These are phyloP conservation scores for Rosa multiflora DNA, from an alignment of 306 rosid genomes.

Conservation along the genomic window DNA sequence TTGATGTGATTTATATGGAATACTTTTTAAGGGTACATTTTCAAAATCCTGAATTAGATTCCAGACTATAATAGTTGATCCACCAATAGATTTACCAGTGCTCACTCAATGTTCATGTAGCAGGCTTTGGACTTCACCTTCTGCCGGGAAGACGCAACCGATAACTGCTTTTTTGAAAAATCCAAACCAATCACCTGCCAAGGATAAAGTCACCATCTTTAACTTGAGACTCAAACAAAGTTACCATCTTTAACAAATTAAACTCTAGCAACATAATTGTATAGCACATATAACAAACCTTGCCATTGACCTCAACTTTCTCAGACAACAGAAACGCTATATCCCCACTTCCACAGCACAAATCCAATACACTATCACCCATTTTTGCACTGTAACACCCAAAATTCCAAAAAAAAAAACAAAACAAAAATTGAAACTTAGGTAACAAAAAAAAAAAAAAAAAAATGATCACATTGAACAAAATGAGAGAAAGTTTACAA, in stretches of 20 bases:
- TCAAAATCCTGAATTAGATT: background rate
- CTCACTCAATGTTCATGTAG: slow-evolving; percentile 75
- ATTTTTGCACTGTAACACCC: slow-evolving; percentile 49
- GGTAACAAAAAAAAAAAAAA: background rate
- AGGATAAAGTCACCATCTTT: slow-evolving; percentile 11
- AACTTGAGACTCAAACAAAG: background rate
- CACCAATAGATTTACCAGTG: slow-evolving; percentile 47
- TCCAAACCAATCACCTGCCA: slow-evolving; percentile 71
- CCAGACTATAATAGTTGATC: background rate
- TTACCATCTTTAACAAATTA: background rate
- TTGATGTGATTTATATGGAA: slow-evolving; percentile 9
- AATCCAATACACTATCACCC: slow-evolving; percentile 74
- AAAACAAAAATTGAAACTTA: background rate
- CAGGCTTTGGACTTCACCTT: slow-evolving; percentile 31
- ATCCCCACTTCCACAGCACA: slow-evolving; percentile 98
- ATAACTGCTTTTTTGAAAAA: slow-evolving; percentile 62
- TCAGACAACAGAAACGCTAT: slow-evolving; percentile 71
- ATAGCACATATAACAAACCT: slow-evolving; percentile 27
- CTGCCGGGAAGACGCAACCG: slow-evolving; percentile 62
- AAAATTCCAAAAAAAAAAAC: background rate
- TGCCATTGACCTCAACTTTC: slow-evolving; percentile 65
- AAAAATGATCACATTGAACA: background rate
- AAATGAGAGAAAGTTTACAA: background rate
- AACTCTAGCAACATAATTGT: background rate
- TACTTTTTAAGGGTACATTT: background rate